These are phyloP conservation scores for Malassezia caprae DNA, from an alignment of 1,284 basidiomycete species.

Conservation along the genomic window DNA sequence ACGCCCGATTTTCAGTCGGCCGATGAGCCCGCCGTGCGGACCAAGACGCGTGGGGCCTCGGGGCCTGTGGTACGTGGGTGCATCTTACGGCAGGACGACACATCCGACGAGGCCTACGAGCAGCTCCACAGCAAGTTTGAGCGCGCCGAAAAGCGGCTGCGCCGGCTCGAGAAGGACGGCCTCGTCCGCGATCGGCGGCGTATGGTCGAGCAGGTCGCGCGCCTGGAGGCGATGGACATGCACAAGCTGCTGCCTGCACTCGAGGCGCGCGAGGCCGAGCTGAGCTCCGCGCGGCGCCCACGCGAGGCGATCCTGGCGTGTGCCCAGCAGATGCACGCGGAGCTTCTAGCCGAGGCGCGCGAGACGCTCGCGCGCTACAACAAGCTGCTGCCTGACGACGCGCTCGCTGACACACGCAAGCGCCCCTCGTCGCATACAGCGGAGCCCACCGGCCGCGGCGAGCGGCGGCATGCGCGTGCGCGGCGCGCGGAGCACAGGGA, in stretches of 20 bases:
- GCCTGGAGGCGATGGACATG: constrained; percentile 8
- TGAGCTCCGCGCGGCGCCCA: not conserved
- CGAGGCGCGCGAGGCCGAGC: constrained; percentile 2
- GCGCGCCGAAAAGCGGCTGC: constrained; percentile 14
- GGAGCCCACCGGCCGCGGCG: not conserved
- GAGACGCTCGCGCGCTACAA: constrained; percentile 9
- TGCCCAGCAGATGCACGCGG: not conserved
- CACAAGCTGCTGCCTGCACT: constrained; percentile 7
- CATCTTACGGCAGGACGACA: constrained; percentile 1
- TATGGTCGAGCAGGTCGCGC: not conserved
- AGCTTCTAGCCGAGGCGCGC: constrained; percentile 4
- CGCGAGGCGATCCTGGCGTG: not conserved
- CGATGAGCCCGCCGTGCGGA: not conserved
- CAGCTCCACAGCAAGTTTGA: constrained; percentile 7
- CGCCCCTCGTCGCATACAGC: not conserved
- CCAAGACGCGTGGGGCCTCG: constrained; percentile 8
- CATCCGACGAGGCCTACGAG: constrained; percentile 8
- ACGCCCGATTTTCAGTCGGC: constrained; percentile 10
- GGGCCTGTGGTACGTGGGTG: not conserved
- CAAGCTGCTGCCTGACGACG: constrained; percentile 12
- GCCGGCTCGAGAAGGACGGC: constrained; percentile 12
- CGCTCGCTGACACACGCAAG: not conserved
- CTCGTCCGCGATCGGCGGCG: constrained; percentile 11
- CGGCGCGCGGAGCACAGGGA: not conserved
- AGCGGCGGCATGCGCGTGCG: not conserved